Conservation (phyloP, 1,139 yeast genomes). For the Suhomyces ambrosiae region DNA sequence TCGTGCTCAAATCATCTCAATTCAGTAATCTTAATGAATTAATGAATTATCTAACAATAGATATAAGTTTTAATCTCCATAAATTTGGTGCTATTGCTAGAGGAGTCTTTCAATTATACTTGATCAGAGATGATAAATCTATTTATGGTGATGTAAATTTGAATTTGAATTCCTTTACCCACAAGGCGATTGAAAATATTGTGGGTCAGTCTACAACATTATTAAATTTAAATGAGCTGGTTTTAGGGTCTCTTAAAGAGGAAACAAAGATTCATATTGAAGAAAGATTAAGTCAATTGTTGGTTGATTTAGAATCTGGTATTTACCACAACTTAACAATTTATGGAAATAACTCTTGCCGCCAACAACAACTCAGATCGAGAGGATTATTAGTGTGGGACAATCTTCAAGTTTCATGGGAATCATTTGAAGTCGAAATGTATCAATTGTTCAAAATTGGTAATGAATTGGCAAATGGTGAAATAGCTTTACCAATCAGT, state of each 20-base stretch:
- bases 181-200: constrained; percentile 27
- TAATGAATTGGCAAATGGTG: constrained; percentile 30
- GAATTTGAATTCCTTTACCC: constrained; percentile 19
- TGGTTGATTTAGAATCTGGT: constrained; percentile 46
- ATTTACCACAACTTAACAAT: constrained; percentile 58
- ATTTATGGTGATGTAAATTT: constrained; percentile 37
- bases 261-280: constrained; percentile 9
- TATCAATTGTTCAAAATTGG: constrained; percentile 35
- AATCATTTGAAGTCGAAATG: constrained; percentile 50
- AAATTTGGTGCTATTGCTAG: constrained; percentile 56
- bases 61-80: constrained; percentile 29
- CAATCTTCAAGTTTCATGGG: constrained; percentile 71
- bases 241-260: constrained; percentile 11
- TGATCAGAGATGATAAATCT: constrained; percentile 61
- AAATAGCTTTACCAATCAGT: constrained; percentile 55
- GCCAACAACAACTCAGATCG: constrained; percentile 74
- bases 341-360: constrained; percentile 72
- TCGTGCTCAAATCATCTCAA: constrained; percentile 25
- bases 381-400: constrained; percentile 70
- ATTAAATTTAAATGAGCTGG: constrained; percentile 10
- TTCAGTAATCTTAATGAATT: constrained; percentile 37
- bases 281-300: constrained; percentile 16
- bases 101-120: constrained; percentile 61
- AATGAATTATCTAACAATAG: constrained; percentile 35
- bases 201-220: constrained; percentile 28